These are phyloP conservation scores for Metarhizium brunneum DNA, from an alignment of 2,329 filamentous ascomycete genomes.

Conservation along the genomic window DNA sequence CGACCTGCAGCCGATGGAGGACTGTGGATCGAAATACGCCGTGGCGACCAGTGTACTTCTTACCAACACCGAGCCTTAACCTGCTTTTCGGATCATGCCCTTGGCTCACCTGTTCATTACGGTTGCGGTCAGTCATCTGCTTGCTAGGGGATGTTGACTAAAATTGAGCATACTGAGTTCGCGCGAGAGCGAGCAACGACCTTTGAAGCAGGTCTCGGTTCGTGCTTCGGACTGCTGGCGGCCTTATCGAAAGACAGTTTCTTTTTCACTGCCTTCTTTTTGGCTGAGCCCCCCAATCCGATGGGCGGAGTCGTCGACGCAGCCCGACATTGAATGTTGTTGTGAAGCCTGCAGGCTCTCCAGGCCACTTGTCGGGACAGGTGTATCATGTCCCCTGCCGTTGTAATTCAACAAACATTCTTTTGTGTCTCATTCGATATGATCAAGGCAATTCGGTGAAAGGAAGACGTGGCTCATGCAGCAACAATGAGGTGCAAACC, in stretches of 20 bases:
- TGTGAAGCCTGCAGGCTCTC: slow-evolving; percentile 12
- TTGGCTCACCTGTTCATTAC: slow-evolving; percentile 17
- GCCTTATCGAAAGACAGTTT: neutral
- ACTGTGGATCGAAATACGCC: slow-evolving; percentile 24
- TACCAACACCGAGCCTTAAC: slow-evolving; percentile 15
- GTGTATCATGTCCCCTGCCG: slow-evolving; percentile 19
- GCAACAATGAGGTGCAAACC: neutral
- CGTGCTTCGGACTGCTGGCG: neutral
- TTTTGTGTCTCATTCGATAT: slow-evolving; percentile 1
- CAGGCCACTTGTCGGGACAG: slow-evolving; percentile 16
- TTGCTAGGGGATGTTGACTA: neutral
- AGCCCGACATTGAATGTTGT: slow-evolving; percentile 9
- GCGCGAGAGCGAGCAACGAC: slow-evolving; percentile 9
- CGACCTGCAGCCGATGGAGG: slow-evolving; percentile 24
- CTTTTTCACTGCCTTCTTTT: neutral
- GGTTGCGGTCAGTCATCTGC: neutral
- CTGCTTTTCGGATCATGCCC: slow-evolving; percentile 26
- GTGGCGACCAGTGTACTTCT: slow-evolving; percentile 19
- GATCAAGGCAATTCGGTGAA: neutral
- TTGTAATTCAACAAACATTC: neutral
- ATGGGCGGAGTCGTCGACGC: slow-evolving; percentile 16
- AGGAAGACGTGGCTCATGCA: neutral
- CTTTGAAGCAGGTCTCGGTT: slow-evolving; percentile 5
- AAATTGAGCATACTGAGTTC: slow-evolving; percentile 15
- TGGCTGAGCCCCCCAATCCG: neutral